Evolutionary conservation across 805 yeast genomes (phyloP), one percentile per base, ranked within the genome.

Genomic region (Yarrowia phangngaensis): DNA sequence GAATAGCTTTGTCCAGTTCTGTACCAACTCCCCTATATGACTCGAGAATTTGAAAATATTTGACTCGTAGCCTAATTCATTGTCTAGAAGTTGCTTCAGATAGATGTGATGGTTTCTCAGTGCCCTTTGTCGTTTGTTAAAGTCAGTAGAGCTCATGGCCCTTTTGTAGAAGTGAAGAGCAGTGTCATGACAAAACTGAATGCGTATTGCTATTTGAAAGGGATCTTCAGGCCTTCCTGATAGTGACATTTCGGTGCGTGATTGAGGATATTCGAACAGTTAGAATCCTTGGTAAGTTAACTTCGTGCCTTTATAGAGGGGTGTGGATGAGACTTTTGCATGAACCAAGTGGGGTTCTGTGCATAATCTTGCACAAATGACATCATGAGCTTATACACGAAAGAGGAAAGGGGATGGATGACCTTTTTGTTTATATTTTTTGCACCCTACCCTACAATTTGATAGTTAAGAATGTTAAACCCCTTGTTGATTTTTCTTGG

Each of bases 171-270:
- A 23, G 3, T 32, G 45, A 3, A 38, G 24, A 5, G 45, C 45
- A 13, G 45, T 19, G 32, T 38, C 27, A 38, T 38, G 45, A 32
- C 45, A 38, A 12, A 17, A 16, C 24, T 27, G 45, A 14, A 38
- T 17, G 32, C 27, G 26, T 31, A 38, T 19, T 16, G 45, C 45
- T 11, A 26, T 31, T 32, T 38, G 45, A 16, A 38, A 38, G 4
- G 45, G 45, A 19, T 38, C 45, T n/a, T 31, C 27, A 12, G 45
- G 45, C 27, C 45, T 26, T 16, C 45, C 45, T 8, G 27, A 38
- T 5, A 38, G 19, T 9, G 45, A 38, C 45, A 38, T 38, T 15
- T 17, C n/a, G n/a, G n/a, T n/a, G n/a, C n/a, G n/a, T n/a, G n/a
- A n/a, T n/a, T n/a, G n/a, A n/a, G n/a, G n/a, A n/a, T n/a, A n/a